Evolutionary conservation across 108 stramenopile genomes (phyloP), one percentile per base, ranked within the genome.

Genomic region (Fistulifera pelliculosa): DNA sequence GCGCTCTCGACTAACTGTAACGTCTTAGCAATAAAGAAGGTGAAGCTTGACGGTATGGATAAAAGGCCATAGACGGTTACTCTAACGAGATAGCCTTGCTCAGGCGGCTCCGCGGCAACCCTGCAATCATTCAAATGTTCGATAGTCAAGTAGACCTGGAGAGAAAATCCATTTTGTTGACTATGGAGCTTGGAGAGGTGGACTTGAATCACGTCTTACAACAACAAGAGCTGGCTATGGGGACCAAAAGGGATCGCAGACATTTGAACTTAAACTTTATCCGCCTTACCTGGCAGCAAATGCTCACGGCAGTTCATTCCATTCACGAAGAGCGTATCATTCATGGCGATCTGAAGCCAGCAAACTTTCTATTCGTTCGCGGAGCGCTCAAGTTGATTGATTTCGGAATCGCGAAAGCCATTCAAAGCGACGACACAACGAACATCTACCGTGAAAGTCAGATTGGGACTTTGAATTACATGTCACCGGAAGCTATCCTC

Each of bases 321-420:
- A 97, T 99, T 52, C 99, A 99, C 58, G 94, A 96, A 68, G 88
- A 89, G 45, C 62, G 96, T 40, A 96, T 99, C 38, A 93, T 99
- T 51, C 99, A 99, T 70, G 86, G 94, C 25, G 99, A 99, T 61
- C 65, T 99, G 50, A 83, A 83, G 41, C 81, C 81, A 18, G 81
- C 81, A 14, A 90, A 90, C 59, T 90, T 90, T 68, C 68, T 94
- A 41, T 90, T 90, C 56, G 88, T 96, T n/a, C 70, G 75, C 28
- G 99, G 99, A 15, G 71, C 81, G 21, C 72, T 99, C 35, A 99
- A 99, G 63, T 84, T 99, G 7, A 99, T 99, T 51, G 99, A 99
- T 73, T 99, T 99, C 61, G 99, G 98, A 27, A 99, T 99, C 47
- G 96, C 99, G 21, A 96, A 97, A 60, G 94, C 94, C 2, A 98